A percentile compares a stretch with the other conserved stretches of the same genome.
These are phyloP conservation scores for Leccinum variicolor DNA, from an alignment of 768 basidiomycete species.

Conservation along the genomic window DNA sequence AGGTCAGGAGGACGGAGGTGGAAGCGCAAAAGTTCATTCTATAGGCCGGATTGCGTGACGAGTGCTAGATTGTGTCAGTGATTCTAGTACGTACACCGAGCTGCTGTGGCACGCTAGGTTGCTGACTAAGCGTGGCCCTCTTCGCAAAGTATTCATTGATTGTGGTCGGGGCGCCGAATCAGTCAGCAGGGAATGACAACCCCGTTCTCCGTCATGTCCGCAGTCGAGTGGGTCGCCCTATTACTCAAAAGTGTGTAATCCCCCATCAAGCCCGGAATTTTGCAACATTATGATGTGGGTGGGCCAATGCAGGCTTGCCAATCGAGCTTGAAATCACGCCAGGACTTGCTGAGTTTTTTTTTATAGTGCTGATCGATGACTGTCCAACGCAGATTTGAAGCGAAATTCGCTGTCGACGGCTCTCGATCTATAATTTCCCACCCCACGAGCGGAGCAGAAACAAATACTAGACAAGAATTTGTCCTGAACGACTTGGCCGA, in stretches of 20 bases:
- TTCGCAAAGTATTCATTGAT: background rate
- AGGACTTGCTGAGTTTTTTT: background rate
- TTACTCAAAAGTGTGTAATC: background rate
- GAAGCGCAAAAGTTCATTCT: background rate
- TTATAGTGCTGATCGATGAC: too few species aligned
- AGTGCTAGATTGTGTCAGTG: background rate
- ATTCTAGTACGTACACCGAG: background rate
- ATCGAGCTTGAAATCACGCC: background rate
- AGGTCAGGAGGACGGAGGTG: background rate
- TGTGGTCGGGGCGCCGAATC: background rate
- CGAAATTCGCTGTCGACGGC: background rate
- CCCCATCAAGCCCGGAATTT: background rate
- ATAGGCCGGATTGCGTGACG: background rate
- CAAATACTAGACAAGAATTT: background rate
- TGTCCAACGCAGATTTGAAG: background rate
- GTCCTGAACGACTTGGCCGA: background rate
- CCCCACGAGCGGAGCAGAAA: background rate
- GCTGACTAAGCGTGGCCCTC: too few species aligned
- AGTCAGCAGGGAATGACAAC: background rate
- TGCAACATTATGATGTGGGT: background rate
- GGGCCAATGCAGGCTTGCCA: background rate
- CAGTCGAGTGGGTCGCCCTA: background rate
- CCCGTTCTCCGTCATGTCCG: background rate
- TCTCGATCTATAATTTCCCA: background rate
- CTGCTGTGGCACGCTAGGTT: background rate